Base-by-base conservation (phyloP, 495 filamentous ascomycete species). In the Penicillium herquei region DNA sequence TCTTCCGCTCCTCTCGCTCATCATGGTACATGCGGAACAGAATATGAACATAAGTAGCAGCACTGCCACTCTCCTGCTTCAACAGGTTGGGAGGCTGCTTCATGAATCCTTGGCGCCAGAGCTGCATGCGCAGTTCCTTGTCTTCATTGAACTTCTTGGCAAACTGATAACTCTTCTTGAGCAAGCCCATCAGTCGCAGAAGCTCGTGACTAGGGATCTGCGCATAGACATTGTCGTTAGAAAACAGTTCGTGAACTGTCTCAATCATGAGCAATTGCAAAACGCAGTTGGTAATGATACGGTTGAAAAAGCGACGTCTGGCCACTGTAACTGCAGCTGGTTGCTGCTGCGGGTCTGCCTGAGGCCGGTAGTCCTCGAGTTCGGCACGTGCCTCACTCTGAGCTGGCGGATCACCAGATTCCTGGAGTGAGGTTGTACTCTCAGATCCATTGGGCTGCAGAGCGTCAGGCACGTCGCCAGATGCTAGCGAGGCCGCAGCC, bases 61-160 rank as follows among this genome's bases (percentile, higher is more conserved):
- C 94, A 64, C 87, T 89, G 41, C 94, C 92, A 54, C 84, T 89
- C 71, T 99, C 94, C 70, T 99, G 94, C 75, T 99, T 99, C 26
- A 99, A 81, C n/a, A 99, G 73, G 66, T 99, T 99, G 5, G 94
- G 94, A 33, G 95, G 95, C 67, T 97, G 92, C 73, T 96, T 97
- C 94, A 99, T 99, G 81, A 98, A 99, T 7, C 94, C 94, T 65
- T 99, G 95, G 21, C 90, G 79, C 92, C 93, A 98, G 8, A 99
- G 77, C 37, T 91, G 83, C 85, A 95, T 96, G 16, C 94, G 84
- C 30, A 99, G 78, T 56, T 97, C 95, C 69, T 96, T 95, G 74
- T 99, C 92, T 55, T 87, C 88, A 70, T 99, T 99, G 80, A 99
- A 99, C 56, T 87, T 89, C 68, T 93, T 92, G 11, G 95, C 94